These are phyloP conservation scores for Dactylis glomerata DNA, from an alignment of 176 grass and related monocot genomes.

Conservation along the genomic window DNA sequence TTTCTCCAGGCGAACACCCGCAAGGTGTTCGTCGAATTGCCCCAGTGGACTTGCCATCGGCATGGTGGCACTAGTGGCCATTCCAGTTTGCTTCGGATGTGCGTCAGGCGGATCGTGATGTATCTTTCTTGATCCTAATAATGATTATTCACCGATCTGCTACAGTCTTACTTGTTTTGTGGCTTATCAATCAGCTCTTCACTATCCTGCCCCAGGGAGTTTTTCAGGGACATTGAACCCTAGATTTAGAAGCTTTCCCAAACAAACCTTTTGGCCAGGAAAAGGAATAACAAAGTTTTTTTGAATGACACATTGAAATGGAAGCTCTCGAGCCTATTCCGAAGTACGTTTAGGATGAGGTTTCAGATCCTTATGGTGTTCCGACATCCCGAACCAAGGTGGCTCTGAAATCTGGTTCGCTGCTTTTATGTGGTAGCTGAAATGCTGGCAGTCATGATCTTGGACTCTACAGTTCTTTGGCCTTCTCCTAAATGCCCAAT, in stretches of 20 bases:
- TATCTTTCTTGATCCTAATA: neutral
- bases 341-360: too few relatives aligned
- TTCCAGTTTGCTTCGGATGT: neutral
- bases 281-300: too few relatives aligned
- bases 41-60: neutral
- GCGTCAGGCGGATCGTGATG: neutral
- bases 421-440: neutral
- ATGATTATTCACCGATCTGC: neutral
- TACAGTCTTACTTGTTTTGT: neutral
- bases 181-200: too few relatives aligned
- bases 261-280: too few relatives aligned
- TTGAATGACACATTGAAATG: too few relatives aligned
- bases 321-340: too few relatives aligned
- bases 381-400: too few relatives aligned
- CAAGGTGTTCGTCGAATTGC: slow-evolving; percentile 19
- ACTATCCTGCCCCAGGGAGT: too few relatives aligned
- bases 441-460: neutral
- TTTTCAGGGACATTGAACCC: too few relatives aligned
- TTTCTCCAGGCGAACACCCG: neutral
- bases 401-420: too few relatives aligned
- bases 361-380: too few relatives aligned
- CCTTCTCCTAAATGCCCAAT: neutral
- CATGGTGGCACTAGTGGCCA: neutral
- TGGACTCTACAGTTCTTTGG: neutral
- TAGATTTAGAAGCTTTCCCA: too few relatives aligned